Base-by-base conservation (phyloP, 768 basidiomycete species). In the Agrocybe chaxingu region DNA sequence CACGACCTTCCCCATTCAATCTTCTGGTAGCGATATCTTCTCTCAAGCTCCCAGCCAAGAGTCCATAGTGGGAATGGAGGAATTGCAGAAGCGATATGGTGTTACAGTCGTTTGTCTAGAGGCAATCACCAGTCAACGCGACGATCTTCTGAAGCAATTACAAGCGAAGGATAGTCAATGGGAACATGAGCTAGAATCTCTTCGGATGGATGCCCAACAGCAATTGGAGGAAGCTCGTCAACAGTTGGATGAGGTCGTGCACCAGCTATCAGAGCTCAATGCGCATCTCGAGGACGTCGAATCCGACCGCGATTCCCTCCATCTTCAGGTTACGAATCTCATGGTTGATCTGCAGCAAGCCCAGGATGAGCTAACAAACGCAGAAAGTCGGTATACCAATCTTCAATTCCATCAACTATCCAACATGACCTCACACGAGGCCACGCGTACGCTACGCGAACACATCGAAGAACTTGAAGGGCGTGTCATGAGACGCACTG, bases 381-480 rank as follows among this genome's bases (percentile, higher is more conserved):
- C 80, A 0, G 84, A 89, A 65, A 69, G 62, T 45, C 82, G 85
- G 1, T 87, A 87, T 53, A 78, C 72, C 51, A 63, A 65, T 40
- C 77, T 89, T 10, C 84, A 87, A 60, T 74, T 78, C 59, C 79
- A 86, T 50, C 87, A 89, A 57, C 74, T 90, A 11, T 78, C 81
- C 9, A 68, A 73, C 8, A 81, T 88, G 79, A 76, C 84, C 1
- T 69, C 77, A 8, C 73, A 72, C 12, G 78, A 82, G 51, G 80
- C 78, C 8, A 76, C 76, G 19, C 73, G 69, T 4, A 70, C 80
- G 12, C 70, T 90, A 35, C 78, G 78, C 35, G 70, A 75, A 8
- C 87, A 89, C 53, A 81, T 92, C 54, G 75, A 79, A 48, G 83
- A 88, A 51, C 79, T 89, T 24, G 85, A 92, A 55, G 67, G 61